Evolutionary conservation across 257 asterid species (phyloP), one percentile per base, ranked within the genome.

Genomic region (Thymus mandschuricus): DNA sequence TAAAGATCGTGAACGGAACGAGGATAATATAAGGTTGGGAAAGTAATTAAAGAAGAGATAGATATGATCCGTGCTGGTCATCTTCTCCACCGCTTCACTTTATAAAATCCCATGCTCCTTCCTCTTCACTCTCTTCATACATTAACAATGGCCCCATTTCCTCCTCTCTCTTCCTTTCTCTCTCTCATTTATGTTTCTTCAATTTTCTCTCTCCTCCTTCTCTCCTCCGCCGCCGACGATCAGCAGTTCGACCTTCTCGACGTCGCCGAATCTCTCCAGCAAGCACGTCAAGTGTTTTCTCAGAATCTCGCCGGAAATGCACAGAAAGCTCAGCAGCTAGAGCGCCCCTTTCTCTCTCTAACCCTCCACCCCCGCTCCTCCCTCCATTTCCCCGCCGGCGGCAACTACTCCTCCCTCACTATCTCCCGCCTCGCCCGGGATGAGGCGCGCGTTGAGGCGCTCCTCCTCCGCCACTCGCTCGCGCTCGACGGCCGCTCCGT

Each of bases 351-450:
- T 73, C 86, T 31, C 64, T 87, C 71, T 63, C 70, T 41, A 11
- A 56, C 92, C 3, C 72, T 91, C 57, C 94, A 81, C 70, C 81
- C 97, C 11, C 92, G 96, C 40, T 74, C 86, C 21, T 68, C 86
- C 10, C 62, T 91, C 5, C 70, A 43, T n/a, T 48, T 28, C 54
- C 1, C 28, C 34, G 1, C 34, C 76, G 13, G 52, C 10, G 51
- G 61, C 13, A 86, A 89, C 76, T 91, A 89, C 73, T 74, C 89
- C 2, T 52, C 71, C 6, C 88, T 89, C 68, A 82, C 89, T 0
- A 82, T 79, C 56, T 66, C 89, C 52, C 81, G 96, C 2, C 78
- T 91, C n/a, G 75, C 84, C 66, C 83, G 90, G 31, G 96, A 91
- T 67, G 41, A 71, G 2, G 80, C 85, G 52, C 91, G 89, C n/a